phyloP scores from a whole-genome alignment of 2,329 filamentous ascomycete species.

The Claviceps sp. region DNA sequence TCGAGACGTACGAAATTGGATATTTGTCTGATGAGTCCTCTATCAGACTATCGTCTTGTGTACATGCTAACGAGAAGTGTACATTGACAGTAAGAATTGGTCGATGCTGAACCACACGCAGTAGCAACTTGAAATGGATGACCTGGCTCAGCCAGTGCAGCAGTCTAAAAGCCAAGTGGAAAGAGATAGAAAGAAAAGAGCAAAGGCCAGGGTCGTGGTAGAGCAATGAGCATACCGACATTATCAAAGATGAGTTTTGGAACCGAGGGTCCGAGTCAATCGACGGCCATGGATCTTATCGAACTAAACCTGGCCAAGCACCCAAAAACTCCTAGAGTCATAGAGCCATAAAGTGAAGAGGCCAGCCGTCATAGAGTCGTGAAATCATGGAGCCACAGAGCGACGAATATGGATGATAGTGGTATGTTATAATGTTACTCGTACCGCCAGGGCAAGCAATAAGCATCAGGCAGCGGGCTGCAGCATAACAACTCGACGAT shows the following conservation, averaged over 20 bases:
- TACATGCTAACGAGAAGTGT: background rate
- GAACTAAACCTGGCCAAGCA: slow-evolving; percentile 54
- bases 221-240: slow-evolving; percentile 60
- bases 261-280: slow-evolving; percentile 37
- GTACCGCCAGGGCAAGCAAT: no score
- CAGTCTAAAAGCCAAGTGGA: slow-evolving; percentile 71
- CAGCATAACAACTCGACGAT: no score
- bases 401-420: no score
- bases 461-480: no score
- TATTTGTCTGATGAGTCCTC: background rate
- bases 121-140: slow-evolving; percentile 31
- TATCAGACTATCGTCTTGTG: background rate
- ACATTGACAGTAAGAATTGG: slow-evolving; percentile 51
- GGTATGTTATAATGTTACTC: no score
- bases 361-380: no score
- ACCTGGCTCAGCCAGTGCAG: slow-evolving; percentile 36
- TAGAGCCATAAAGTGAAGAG: background rate
- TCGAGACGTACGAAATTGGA: slow-evolving; percentile 57
- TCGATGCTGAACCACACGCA: slow-evolving; percentile 41
- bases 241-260: slow-evolving; percentile 96
- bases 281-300: slow-evolving; percentile 71
- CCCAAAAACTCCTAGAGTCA: slow-evolving; percentile 40
- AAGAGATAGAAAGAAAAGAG: slow-evolving; percentile 66
- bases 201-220: slow-evolving; percentile 68
- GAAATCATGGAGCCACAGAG: no score